These are phyloP conservation scores for Candida maris DNA, from an alignment of 805 yeast species.

Conservation along the genomic window DNA sequence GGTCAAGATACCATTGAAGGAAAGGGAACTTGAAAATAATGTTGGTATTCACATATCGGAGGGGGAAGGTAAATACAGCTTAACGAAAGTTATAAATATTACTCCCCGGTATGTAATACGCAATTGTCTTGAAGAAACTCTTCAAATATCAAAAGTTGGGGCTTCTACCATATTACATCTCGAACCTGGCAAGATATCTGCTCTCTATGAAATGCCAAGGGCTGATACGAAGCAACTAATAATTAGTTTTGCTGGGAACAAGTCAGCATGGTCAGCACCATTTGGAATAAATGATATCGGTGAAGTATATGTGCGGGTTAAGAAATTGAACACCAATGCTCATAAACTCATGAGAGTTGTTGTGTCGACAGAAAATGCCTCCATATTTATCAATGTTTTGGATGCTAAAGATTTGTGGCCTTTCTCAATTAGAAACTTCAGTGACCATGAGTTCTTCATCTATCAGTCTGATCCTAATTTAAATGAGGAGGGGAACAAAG, in stretches of 20 bases:
- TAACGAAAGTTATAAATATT: constrained; percentile 73
- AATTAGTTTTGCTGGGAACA: constrained; percentile 53
- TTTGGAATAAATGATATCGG: constrained; percentile 84
- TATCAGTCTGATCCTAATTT: constrained; percentile 79
- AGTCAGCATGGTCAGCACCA: constrained; percentile 81
- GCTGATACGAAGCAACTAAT: constrained; percentile 56
- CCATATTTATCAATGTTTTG: constrained; percentile 70
- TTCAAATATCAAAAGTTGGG: constrained; percentile 68
- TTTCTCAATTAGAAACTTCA: constrained; percentile 83
- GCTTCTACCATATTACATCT: constrained; percentile 49
- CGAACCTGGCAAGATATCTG: constrained; percentile 44
- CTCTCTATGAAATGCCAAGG: constrained; percentile 63
- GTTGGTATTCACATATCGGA: constrained; percentile 74
- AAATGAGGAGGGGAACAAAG: constrained; percentile 61
- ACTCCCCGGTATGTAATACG: constrained; percentile 79
- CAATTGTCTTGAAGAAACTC: constrained; percentile 53
- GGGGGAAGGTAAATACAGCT: constrained; percentile 79
- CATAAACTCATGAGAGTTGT: constrained; percentile 71
- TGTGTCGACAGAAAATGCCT: constrained; percentile 72
- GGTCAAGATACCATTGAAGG: constrained; percentile 41
- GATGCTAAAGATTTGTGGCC: constrained; percentile 88
- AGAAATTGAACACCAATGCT: constrained; percentile 53
- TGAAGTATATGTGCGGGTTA: constrained; percentile 66
- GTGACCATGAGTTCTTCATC: constrained; percentile 79
- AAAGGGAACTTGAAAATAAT: constrained; percentile 57